Evolutionary conservation across 345 rosid species (phyloP), one percentile per base, ranked within the genome.

Genomic region (Crucihimalaya himalaica): DNA sequence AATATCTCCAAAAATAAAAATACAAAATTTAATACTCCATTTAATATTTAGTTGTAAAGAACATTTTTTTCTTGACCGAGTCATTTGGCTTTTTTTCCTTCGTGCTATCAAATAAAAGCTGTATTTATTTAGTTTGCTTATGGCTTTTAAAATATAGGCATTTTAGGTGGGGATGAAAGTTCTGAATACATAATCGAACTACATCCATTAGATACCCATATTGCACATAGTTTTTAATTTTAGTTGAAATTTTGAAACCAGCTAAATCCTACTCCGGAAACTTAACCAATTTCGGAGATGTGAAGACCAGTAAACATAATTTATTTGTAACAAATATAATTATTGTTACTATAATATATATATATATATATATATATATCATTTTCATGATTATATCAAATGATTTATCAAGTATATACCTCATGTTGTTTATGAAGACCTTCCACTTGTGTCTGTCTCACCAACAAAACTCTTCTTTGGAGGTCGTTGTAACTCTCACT

Each of bases 401-500:
- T 48, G 37, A 56, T 25, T 23, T 70, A 62, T 23, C 46, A 68
- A 63, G 72, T 75, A n/a, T n/a, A n/a, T n/a, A 84, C 90, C 88
- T 82, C 62, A 14, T 71, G 82, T 57, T 82, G 77, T 64, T 27
- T 70, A 28, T 68, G 72, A 59, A 68, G 74, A 43, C 63, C 78
- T 57, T 69, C 82, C 63, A 83, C 77, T 48, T 83, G 90, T 46
- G 81, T 82, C 54, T 84, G 87, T 82, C 76, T 86, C 35, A 86
- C 87, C 71, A 83, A 29, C 68, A 82, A 51, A 57, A 95, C 83
- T 69, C 88, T 90, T 75, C 83, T 77, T 23, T 88, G 92, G 18
- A 95, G 84, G 13, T 81, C 85, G 21, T 56, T 81, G 86, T 83
- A 92, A 34, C 70, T 86, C 74, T 39, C 80, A 45, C 82, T 77